Evolutionary conservation across 2,329 filamentous ascomycete genomes (phyloP), one percentile per base, ranked within the genome.

Genomic region (Phialophora chinensis): DNA sequence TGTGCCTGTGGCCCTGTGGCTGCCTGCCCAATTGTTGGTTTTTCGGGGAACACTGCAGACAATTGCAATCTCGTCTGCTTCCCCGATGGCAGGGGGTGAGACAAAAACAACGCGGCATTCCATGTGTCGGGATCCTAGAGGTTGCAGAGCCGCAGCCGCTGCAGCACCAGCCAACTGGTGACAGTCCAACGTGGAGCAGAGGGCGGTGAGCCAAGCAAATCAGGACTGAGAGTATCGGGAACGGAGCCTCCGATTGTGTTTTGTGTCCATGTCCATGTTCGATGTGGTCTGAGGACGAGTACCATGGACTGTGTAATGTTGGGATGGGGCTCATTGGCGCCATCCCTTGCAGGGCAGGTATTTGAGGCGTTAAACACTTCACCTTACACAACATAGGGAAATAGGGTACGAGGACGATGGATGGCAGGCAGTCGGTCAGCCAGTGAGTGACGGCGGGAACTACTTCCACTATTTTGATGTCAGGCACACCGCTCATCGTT

Each of bases 381-480:
- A 44, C 17, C 8, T 42, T 44, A 44, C 38, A 44, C 38, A n/a
- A 44, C 38, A 20, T 7, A 8, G 38, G 38, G 17, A n/a, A 2
- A n/a, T 44, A 7, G 2, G 38, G 38, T n/a, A n/a, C 38, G 38
- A 44, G 38, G 17, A 44, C n/a, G 38, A 44, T 1, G 17, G 38
- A n/a, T 20, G 38, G 23, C 49, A 52, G 20, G 4, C 20, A 27
- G 20, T 52, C 20, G 8, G 49, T 25, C 11, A 27, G 49, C 8
- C n/a, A 27, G 17, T 44, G 38, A 44, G 38, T 52, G 49, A 52
- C 49, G 12, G 10, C 49, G 49, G 49, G 25, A 52, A 52, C 49
- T 29, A 27, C 49, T 25, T 25, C 49, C 23, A 29, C 23, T 52
- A 11, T 27, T 52, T 52, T 52, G 38, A 8, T 44, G 38, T n/a